Evolutionary conservation across 805 yeast species (phyloP).

Genomic region (Nakazawaea wickerhamii): DNA sequence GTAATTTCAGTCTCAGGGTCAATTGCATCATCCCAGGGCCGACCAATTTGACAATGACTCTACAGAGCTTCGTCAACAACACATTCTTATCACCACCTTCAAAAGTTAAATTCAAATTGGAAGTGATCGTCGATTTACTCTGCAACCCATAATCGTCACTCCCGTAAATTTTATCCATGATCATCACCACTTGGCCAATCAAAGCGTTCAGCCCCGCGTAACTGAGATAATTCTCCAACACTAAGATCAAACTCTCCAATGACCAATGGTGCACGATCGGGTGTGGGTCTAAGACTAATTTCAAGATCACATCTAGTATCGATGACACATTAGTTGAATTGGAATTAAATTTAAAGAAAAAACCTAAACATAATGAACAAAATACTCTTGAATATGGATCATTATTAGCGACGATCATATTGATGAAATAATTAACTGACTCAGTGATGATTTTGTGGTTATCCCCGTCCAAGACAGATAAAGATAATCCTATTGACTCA

Average conservation of each 20-base stretch:
- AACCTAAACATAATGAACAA: conserved; percentile 39
- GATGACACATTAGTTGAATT: conserved; percentile 32
- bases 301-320: conserved; percentile 50
- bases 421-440: conserved; percentile 50
- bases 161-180: conserved; percentile 32
- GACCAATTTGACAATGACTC: conserved; percentile 40
- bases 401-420: conserved; percentile 56
- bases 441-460: conserved; percentile 23
- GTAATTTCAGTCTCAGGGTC: conserved; percentile 26
- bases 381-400: conserved; percentile 64
- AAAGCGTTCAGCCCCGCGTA: conserved; percentile 23
- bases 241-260: conserved; percentile 48
- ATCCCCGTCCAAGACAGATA: conserved; percentile 23
- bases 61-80: conserved; percentile 37
- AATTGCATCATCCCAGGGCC: conserved; percentile 49
- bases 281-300: conserved; percentile 73
- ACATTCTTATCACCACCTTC: conserved; percentile 34
- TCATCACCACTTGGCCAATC: conserved; percentile 21
- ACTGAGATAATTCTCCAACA: conserved; percentile 48
- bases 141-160: conserved; percentile 47
- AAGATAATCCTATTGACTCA: conserved; percentile 26
- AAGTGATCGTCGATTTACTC: conserved; percentile 36
- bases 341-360: conserved; percentile 37
- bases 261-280: conserved; percentile 79
- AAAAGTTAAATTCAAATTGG: conserved; percentile 42